Evolutionary conservation across 2,329 filamentous ascomycete genomes (phyloP), one percentile per base, ranked within the genome.

Genomic region (Colletotrichum tropicicola): DNA sequence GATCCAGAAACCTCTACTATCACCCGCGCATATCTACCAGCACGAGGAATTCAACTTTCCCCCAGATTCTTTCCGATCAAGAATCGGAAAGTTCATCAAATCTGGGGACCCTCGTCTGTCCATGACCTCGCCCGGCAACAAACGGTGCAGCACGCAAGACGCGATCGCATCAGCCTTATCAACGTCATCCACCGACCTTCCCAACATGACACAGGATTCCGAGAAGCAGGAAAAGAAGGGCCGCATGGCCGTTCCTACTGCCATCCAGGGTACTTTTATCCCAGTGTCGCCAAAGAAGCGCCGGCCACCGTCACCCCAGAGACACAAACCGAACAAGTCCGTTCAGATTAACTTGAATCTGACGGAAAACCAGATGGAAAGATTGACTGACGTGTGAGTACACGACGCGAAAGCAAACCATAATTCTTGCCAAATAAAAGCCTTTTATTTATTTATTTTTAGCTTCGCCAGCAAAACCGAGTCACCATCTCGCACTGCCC

Each of bases 351-450:
- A 82, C 23, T 76, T 85, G 68, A 83, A 83, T 65, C 68, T 85
- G 58, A 85, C 82, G 5, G 80, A 84, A 47, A 78, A 76, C 0
- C 81, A 85, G 65, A 79, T 85, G 75, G 79, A 84, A 59, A 81
- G 76, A 63, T 74, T 85, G 44, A 79, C 83, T 4, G 76, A 81
- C 49, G 80, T 77, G 83, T 84, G 75, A 65, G 80, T 45, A 27
- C 19, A 39, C n/a, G n/a, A n/a, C n/a, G n/a, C n/a, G n/a, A n/a
- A n/a, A n/a, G n/a, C n/a, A n/a, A n/a, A n/a, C n/a, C n/a, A n/a
- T n/a, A n/a, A n/a, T n/a, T n/a, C n/a, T n/a, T n/a, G 6, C 12
- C 10, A 21, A 3, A 23, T 19, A 32, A 32, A 19, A 21, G 17
- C 8, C 23, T 30, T 12, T 8, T n/a, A n/a, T 27, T 6, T 6